Percentiles rank a stretch among this genome's conserved stretches.
These are phyloP conservation scores for Avena insularis DNA, from an alignment of 176 grass and related monocot species.

Conservation along the genomic window DNA sequence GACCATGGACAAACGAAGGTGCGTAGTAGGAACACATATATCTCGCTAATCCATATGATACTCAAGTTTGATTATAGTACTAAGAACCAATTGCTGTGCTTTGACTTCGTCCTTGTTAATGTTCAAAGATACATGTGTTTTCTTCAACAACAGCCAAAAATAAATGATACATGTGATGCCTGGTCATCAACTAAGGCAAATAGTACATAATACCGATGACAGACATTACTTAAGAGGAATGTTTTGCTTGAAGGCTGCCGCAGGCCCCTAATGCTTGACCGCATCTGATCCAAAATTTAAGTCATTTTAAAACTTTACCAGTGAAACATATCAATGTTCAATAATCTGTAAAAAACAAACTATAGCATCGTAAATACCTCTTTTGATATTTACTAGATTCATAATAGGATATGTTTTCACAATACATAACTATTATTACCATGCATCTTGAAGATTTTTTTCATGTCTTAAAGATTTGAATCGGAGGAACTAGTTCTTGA, in stretches of 20 bases:
- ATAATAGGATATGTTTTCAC: not conserved
- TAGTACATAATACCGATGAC: not conserved
- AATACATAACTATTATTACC: not conserved
- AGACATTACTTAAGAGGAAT: not conserved
- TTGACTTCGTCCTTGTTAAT: not conserved
- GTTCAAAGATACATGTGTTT: slow-evolving; percentile 37
- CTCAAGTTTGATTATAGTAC: not conserved
- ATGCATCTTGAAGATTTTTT: not conserved
- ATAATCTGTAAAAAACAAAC: not conserved
- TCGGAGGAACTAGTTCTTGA: not conserved
- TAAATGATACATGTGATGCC: not conserved
- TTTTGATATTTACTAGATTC: not conserved
- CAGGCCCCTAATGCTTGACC: not conserved
- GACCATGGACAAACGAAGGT: slow-evolving; percentile 11
- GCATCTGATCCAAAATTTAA: not conserved
- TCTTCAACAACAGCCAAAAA: not conserved
- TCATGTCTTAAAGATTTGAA: not conserved
- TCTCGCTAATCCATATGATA: not conserved
- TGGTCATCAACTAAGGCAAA: no score
- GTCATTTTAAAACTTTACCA: not conserved
- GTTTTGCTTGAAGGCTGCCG: not conserved
- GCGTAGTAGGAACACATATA: slow-evolving; percentile 1
- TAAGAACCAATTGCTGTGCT: not conserved
- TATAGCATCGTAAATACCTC: not conserved
- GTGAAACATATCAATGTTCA: not conserved